phyloP scores from a whole-genome alignment of 805 yeast genomes.

The Nakazawaea wickerhamii region DNA sequence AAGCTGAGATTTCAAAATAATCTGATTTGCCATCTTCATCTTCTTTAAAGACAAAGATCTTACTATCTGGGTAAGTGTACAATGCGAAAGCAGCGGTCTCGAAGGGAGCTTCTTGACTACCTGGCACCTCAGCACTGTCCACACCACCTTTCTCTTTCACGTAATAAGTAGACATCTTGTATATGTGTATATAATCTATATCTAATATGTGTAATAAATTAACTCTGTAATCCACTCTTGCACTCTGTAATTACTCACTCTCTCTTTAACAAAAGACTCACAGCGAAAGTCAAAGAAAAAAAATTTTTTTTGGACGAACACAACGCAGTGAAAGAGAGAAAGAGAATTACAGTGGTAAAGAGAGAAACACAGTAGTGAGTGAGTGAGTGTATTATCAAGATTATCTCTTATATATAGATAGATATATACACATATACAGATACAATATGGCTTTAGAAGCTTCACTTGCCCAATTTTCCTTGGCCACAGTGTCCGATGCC shows the following conservation, averaged over 20 bases:
- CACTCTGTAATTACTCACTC: too few relatives aligned
- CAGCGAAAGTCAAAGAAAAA: too few relatives aligned
- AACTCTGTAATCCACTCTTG: too few relatives aligned
- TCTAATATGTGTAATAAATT: too few relatives aligned
- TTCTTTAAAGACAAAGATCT: slow-evolving; percentile 51
- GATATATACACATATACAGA: background rate
- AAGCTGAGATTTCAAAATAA: slow-evolving; percentile 75
- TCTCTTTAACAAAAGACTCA: too few relatives aligned
- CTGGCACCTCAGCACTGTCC: slow-evolving; percentile 52
- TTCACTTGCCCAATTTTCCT: slow-evolving; percentile 59
- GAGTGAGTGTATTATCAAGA: too few relatives aligned
- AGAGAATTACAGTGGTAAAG: too few relatives aligned
- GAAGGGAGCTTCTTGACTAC: slow-evolving; percentile 67
- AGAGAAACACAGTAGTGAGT: too few relatives aligned
- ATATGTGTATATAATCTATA: background rate
- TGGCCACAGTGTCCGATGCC: slow-evolving; percentile 48
- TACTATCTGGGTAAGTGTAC: slow-evolving; percentile 38
- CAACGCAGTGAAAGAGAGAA: too few relatives aligned
- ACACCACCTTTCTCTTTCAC: slow-evolving; percentile 70
- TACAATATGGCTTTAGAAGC: slow-evolving; percentile 61
- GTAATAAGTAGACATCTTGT: slow-evolving; percentile 36
- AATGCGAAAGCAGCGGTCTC: slow-evolving; percentile 82
- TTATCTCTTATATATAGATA: too few relatives aligned
- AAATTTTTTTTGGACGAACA: too few relatives aligned
- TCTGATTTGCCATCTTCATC: slow-evolving; percentile 49